Percentiles rank a stretch among this genome's conserved stretches.
Evolutionary conservation across 164 flowering plant genomes (phyloP).

Genomic region (Macadamia tetraphylla): DNA sequence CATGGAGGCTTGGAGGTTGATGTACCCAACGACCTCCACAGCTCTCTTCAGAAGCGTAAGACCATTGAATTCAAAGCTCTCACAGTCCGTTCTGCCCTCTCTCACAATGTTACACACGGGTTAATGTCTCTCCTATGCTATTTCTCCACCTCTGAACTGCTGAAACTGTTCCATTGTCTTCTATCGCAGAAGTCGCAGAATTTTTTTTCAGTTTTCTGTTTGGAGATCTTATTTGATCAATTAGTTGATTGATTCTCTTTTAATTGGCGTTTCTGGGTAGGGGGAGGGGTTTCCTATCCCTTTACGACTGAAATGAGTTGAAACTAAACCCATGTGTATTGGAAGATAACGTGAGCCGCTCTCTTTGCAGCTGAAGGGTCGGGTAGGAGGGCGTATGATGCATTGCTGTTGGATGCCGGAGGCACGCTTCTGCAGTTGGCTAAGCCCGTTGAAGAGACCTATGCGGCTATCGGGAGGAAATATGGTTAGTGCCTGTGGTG

Average conservation of each 20-base stretch:
- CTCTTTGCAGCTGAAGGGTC: slow-evolving; percentile 15
- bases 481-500: slow-evolving; percentile 40
- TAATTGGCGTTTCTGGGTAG: not conserved
- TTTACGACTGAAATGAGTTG: not conserved
- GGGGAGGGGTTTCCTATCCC: not conserved
- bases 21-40: slow-evolving; percentile 15
- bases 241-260: not conserved
- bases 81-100: slow-evolving; percentile 16
- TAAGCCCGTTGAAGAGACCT: slow-evolving; percentile 75
- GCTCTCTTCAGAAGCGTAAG: slow-evolving; percentile 23
- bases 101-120: slow-evolving; percentile 23
- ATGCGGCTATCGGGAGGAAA: slow-evolving; percentile 66
- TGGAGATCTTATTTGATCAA: too few relatives aligned
- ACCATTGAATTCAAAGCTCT: slow-evolving; percentile 20
- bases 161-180: not conserved
- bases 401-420: slow-evolving; percentile 82
- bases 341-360: not conserved
- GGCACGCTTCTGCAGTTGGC: slow-evolving; percentile 88
- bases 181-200: not conserved
- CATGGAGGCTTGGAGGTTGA: slow-evolving; percentile 38
- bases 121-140: not conserved
- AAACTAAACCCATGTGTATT: not conserved
- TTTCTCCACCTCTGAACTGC: not conserved
- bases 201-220: not conserved
- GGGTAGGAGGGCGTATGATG: slow-evolving; percentile 57